phyloP scores from a whole-genome alignment of 495 filamentous ascomycete species.

The Aspergillus asperescens region DNA sequence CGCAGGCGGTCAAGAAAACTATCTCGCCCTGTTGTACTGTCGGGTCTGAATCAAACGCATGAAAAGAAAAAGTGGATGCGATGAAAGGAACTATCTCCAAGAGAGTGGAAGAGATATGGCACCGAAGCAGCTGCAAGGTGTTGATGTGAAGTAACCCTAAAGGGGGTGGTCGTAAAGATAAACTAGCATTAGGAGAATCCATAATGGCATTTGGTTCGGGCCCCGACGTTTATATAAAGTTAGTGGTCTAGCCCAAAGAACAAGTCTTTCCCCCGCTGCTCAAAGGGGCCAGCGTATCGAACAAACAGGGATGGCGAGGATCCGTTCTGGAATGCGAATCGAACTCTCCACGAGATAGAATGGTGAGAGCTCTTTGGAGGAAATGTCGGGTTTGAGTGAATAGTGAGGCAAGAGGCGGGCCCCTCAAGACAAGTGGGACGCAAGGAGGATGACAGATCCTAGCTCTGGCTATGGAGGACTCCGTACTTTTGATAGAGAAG shows the following conservation, averaged over 20 bases:
- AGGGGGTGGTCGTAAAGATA: slow-evolving; percentile 6
- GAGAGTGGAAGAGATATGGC: slow-evolving; percentile 11
- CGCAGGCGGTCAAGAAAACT: slow-evolving; percentile 35
- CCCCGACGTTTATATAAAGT: slow-evolving; percentile 16
- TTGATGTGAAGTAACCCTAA: neutral
- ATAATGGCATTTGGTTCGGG: slow-evolving; percentile 11
- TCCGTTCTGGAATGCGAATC: slow-evolving; percentile 25
- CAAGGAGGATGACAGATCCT: slow-evolving; percentile 6
- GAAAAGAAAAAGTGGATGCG: slow-evolving; percentile 20
- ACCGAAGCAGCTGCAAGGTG: slow-evolving; percentile 9
- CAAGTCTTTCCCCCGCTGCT: slow-evolving; percentile 8
- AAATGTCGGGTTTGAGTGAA: slow-evolving; percentile 7
- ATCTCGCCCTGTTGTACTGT: slow-evolving; percentile 28
- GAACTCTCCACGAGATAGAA: slow-evolving; percentile 22
- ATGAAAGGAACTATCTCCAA: slow-evolving; percentile 12
- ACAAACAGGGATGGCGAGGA: slow-evolving; percentile 13
- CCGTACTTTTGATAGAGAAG: neutral
- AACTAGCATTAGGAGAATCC: slow-evolving; percentile 11
- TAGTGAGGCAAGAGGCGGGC: slow-evolving; percentile 26
- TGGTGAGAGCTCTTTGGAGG: slow-evolving; percentile 22
- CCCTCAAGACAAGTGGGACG: slow-evolving; percentile 7
- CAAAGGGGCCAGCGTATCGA: slow-evolving; percentile 6
- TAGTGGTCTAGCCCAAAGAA: slow-evolving; percentile 9
- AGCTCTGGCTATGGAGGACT: neutral
- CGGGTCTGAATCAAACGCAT: slow-evolving; percentile 26